A percentile compares a stretch with the other conserved stretches of the same genome.
These are phyloP conservation scores for Rhododendron henanense DNA, from an alignment of 148 eudicot genomes.

Conservation along the genomic window DNA sequence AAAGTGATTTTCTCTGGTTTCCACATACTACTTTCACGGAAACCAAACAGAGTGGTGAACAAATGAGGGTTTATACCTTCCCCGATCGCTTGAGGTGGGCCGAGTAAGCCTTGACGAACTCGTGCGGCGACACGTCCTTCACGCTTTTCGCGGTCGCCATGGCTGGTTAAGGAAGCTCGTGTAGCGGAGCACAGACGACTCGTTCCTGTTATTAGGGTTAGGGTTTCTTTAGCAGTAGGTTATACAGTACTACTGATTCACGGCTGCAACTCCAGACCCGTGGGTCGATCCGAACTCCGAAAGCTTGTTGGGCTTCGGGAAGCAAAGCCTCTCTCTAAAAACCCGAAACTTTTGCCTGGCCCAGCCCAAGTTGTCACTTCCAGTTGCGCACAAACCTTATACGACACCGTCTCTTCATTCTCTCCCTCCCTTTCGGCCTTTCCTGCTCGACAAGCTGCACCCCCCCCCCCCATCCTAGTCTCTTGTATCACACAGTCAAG, in stretches of 20 bases:
- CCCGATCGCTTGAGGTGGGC: conserved; percentile 35
- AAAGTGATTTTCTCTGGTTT: background rate
- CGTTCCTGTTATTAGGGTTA: too few relatives aligned
- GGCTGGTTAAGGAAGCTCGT: background rate
- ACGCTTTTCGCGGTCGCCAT: conserved; percentile 31
- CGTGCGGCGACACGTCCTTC: conserved; percentile 38
- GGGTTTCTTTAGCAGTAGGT: too few relatives aligned
- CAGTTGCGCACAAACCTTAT: background rate
- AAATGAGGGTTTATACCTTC: conserved; percentile 14
- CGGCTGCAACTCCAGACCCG: too few relatives aligned
- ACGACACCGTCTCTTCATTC: background rate
- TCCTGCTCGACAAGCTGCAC: background rate
- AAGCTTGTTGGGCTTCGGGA: too few relatives aligned
- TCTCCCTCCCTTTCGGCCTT: too few relatives aligned
- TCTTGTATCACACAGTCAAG: background rate
- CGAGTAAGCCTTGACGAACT: conserved; percentile 32
- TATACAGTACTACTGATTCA: too few relatives aligned
- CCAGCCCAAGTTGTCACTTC: background rate
- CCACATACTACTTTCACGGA: background rate
- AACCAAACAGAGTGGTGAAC: background rate
- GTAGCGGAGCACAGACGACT: too few relatives aligned
- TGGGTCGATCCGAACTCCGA: too few relatives aligned
- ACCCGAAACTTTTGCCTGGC: too few relatives aligned
- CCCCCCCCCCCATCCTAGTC: background rate
- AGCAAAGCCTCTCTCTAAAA: too few relatives aligned